A percentile compares a stretch with the other conserved stretches of the same genome.
Evolutionary conservation across 176 grass and related monocot species (phyloP).

Genomic region (Oropetium thomaeum): DNA sequence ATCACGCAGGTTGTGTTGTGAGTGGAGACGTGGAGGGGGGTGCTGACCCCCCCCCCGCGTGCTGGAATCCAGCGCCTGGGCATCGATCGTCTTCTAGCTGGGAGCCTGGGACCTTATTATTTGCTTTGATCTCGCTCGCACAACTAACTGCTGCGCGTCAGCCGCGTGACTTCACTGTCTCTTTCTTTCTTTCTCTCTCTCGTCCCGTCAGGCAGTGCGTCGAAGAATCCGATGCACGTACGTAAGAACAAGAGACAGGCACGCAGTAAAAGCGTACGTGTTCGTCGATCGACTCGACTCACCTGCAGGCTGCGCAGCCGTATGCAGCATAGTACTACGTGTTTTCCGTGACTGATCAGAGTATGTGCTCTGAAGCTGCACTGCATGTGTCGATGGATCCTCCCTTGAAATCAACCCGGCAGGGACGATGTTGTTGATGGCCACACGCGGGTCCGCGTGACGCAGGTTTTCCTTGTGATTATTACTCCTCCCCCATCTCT

Average conservation of each 20-base stretch:
- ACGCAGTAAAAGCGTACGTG: not conserved
- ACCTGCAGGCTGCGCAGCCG: not conserved
- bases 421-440: not conserved
- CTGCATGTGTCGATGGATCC: not conserved
- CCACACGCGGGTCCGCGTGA: not conserved
- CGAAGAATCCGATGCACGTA: slow-evolving; percentile 27
- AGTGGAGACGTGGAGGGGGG: too few species aligned
- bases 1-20: not conserved
- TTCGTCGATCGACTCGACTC: not conserved
- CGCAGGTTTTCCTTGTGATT: not conserved
- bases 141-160: not conserved
- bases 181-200: not conserved
- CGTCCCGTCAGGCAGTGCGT: not conserved
- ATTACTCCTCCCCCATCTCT: not conserved
- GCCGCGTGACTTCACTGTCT: not conserved
- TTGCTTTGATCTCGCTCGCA: slow-evolving; percentile 1
- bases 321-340: too few species aligned
- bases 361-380: not conserved
- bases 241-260: not conserved
- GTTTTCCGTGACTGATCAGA: slow-evolving; percentile 1
- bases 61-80: too few species aligned
- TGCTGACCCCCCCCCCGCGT: too few species aligned
- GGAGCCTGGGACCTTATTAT: too few species aligned
- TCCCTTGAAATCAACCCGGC: not conserved
- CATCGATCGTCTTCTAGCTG: slow-evolving; percentile 15